Evolutionary conservation across 495 filamentous ascomycete genomes (phyloP), one percentile per base, ranked within the genome.

Genomic region (Diplogelasinospora grovesii): DNA sequence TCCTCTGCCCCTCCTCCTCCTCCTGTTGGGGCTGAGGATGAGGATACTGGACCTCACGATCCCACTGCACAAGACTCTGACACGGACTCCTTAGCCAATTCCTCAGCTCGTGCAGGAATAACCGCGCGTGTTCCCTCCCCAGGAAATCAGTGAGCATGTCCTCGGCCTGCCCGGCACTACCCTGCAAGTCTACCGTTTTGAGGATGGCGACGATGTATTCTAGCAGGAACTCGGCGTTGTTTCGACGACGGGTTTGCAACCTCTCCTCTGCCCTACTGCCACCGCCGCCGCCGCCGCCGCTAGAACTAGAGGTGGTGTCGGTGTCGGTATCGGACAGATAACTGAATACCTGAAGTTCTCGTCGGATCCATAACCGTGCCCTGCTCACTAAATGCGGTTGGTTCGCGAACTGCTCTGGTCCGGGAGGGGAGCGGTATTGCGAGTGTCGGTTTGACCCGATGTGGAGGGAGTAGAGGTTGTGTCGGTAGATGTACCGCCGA

Each of bases 151-250:
- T 64, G n/a, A 96, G 59, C 66, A 96, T 79, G 23, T 88, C 83
- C 57, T 95, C 88, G 0, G 92, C 88, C 44, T 90, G 83, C 4
- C 89, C 88, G 9, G 75, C 74, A 52, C 83, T 84, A 7, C 80
- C 85, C 53, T 89, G 89, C n/a, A 92, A 73, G 57, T 98, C 90
- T 14, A 94, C 81, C 0, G 84, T 87, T 50, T 88, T 93, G 26
- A 98, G 65, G 31, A 98, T 89, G 22, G 85, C 85, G 32, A 96
- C 63, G 40, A 93, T 77, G 52, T 94, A 95, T 49, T 92, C 87
- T 15, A 95, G 77, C 18, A 98, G 56, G 43, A 94, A 98, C 52
- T 95, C 90, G 9, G 85, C 80, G 57, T 90, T 93, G 48, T 82
- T 84, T 3, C 74, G 72, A 29, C 78, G 69, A 26, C 77, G 72